Evolutionary conservation across 768 basidiomycete species (phyloP), one percentile per base, ranked within the genome.

Genomic region (Podaxis sp.): DNA sequence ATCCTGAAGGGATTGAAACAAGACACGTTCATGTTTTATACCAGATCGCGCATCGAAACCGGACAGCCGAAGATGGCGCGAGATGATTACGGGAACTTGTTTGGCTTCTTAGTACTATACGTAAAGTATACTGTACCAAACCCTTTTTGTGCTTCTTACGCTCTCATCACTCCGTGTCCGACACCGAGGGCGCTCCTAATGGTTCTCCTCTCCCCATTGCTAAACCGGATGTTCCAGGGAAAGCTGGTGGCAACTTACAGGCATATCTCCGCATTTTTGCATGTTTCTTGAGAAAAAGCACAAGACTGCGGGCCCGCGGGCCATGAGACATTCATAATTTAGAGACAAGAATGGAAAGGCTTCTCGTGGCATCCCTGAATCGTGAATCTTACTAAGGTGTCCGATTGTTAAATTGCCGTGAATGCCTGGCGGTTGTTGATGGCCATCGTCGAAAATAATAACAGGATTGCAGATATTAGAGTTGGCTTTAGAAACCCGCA

Each of bases 1-100:
- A 65, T 60, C 24, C 43, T 55, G 54, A 49, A 47, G 58, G 47
- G 56, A 17, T n/a, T 38, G 40, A 63, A 63, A 46, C 27, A 22
- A n/a, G 53, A 47, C 33, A 15, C 54, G n/a, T 40, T 22, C n/a
- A 47, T 27, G 29, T 47, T 57, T 63, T 63, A 57, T 57, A 63
- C 5, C 36, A 43, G 29, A 49, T 37, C 57, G 25, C 9, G 37
- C 4, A 38, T 9, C 3, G 54, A 55, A 7, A 19, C 29, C 38
- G 9, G n/a, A 55, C 27, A 27, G 6, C 54, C 24, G 11, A 38
- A 38, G 54, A 37, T 19, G 43, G 43, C 7, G 2, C 43, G 17
- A 46, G 43, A 46, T 24, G 13, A 37, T 41, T 36, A 36, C 25
- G 51, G 29, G 25, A 53, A 36, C 17, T 27, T 24, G 36, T n/a